These are phyloP conservation scores for Podaxis sp. DNA, from an alignment of 768 basidiomycete genomes.

Conservation along the genomic window DNA sequence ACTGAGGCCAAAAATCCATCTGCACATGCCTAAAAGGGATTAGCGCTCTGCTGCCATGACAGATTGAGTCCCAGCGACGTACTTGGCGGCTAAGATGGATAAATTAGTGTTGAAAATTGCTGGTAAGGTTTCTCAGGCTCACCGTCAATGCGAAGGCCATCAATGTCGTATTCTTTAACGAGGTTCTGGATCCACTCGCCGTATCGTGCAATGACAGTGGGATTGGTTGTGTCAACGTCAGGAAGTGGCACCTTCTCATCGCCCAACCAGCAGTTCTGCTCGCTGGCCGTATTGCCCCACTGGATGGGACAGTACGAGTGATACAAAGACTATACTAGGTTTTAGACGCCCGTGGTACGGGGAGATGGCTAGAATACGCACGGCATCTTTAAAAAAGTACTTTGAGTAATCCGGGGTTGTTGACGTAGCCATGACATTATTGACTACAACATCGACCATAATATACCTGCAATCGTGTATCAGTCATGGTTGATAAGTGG, in stretches of 20 bases:
- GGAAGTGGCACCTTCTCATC: conserved; percentile 71
- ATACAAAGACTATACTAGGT: conserved; percentile 51
- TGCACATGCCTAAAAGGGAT: conserved; percentile 60
- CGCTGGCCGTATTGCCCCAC: conserved; percentile 66
- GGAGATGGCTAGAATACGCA: conserved; percentile 23
- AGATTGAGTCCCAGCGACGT: conserved; percentile 15
- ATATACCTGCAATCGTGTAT: conserved; percentile 47
- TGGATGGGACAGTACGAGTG: conserved; percentile 79
- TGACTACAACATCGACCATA: conserved; percentile 85
- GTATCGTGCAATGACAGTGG: conserved; percentile 59
- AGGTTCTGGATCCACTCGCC: conserved; percentile 67
- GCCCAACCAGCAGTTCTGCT: conserved; percentile 83
- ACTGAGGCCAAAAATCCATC: conserved; percentile 72
- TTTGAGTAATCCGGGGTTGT: conserved; percentile 59
- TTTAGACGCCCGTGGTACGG: not conserved
- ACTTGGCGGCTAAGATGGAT: conserved; percentile 42
- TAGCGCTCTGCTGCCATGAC: not conserved
- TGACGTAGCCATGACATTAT: conserved; percentile 79
- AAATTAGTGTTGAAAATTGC: conserved; percentile 28
- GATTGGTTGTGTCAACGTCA: conserved; percentile 75
- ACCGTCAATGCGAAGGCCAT: conserved; percentile 87
- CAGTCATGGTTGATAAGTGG: conserved; percentile 3
- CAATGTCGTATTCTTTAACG: conserved; percentile 70
- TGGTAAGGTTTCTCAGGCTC: conserved; percentile 13
- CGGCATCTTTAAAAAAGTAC: conserved; percentile 68